Percentiles rank a stretch among this genome's conserved stretches.
These are phyloP conservation scores for Blastobotrys serpentis DNA, from an alignment of 1,139 yeast species.

Conservation along the genomic window DNA sequence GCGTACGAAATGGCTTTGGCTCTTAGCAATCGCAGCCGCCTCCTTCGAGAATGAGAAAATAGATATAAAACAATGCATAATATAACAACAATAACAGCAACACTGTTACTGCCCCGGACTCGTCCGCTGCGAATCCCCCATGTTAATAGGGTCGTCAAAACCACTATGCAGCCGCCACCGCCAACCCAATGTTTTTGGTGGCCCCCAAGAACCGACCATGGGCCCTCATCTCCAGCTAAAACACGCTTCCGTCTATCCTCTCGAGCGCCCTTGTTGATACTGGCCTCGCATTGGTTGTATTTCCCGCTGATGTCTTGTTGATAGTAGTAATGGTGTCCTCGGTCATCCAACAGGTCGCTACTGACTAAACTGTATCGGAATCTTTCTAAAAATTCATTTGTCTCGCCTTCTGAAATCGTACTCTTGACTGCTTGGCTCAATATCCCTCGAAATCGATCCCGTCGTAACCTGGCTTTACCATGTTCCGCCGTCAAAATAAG, in stretches of 20 bases:
- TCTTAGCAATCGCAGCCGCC: conserved; percentile 37
- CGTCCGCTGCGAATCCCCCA: conserved; percentile 28
- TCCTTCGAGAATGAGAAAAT: conserved; percentile 38
- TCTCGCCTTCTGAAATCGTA: conserved; percentile 34
- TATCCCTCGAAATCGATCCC: conserved; percentile 29
- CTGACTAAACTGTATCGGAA: conserved; percentile 46
- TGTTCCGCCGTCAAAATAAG: conserved; percentile 26
- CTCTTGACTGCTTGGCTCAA: conserved; percentile 32
- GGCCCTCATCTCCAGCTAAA: conserved; percentile 32
- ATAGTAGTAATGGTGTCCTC: conserved; percentile 13
- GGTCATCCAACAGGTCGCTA: conserved; percentile 44
- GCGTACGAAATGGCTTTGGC: conserved; percentile 36
- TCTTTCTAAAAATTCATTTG: conserved; percentile 43
- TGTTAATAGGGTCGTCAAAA: conserved; percentile 36
- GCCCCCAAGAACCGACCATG: conserved; percentile 33
- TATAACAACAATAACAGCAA: conserved; percentile 30
- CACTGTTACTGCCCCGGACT: conserved; percentile 6
- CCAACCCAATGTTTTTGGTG: conserved; percentile 33
- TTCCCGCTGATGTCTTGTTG: conserved; percentile 1
- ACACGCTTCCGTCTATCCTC: conserved; percentile 24
- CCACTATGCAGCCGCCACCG: conserved; percentile 40
- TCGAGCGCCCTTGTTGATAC: neutral
- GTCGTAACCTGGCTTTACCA: conserved; percentile 24
- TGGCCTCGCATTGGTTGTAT: conserved; percentile 5
- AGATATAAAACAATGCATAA: conserved; percentile 33